phyloP scores from a whole-genome alignment of 2,329 filamentous ascomycete genomes.

The Ascosphaera apis region DNA sequence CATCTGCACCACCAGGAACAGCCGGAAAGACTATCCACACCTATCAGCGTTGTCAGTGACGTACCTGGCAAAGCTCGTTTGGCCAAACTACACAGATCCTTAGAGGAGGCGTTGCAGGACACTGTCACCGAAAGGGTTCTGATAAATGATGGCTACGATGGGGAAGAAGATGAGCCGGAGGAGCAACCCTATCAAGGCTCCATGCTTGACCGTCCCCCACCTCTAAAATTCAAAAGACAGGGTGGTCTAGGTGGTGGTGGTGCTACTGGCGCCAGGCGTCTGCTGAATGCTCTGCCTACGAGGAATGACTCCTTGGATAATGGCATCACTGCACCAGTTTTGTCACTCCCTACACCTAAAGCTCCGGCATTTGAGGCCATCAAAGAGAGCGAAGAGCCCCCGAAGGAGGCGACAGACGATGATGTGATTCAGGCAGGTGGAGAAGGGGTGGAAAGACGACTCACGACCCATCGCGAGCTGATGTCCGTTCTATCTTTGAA shows the following conservation, averaged over 20 bases:
- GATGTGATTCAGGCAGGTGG: not conserved
- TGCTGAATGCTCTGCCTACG: not conserved
- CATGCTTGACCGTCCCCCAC: not conserved
- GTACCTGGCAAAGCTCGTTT: not conserved
- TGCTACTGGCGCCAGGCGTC: not conserved
- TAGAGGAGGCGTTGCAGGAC: constrained; percentile 1
- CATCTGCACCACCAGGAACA: no score
- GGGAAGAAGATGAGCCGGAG: not conserved
- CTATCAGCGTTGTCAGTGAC: not conserved
- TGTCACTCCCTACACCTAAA: not conserved
- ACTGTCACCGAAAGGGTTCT: not conserved
- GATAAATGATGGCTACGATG: not conserved
- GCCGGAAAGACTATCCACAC: not conserved
- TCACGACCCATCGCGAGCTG: constrained; percentile 82
- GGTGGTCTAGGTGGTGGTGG: not conserved
- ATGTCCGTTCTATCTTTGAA: constrained; percentile 69
- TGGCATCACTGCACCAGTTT: not conserved
- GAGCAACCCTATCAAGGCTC: not conserved
- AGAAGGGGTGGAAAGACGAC: constrained; percentile 38
- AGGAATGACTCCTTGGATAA: not conserved
- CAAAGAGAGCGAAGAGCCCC: not conserved
- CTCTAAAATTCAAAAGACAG: not conserved
- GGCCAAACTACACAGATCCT: not conserved
- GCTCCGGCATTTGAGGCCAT: not conserved
- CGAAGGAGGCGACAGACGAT: not conserved